Conservation (phyloP, 805 yeast genomes). For the Wickerhamia fluorescens region DNA sequence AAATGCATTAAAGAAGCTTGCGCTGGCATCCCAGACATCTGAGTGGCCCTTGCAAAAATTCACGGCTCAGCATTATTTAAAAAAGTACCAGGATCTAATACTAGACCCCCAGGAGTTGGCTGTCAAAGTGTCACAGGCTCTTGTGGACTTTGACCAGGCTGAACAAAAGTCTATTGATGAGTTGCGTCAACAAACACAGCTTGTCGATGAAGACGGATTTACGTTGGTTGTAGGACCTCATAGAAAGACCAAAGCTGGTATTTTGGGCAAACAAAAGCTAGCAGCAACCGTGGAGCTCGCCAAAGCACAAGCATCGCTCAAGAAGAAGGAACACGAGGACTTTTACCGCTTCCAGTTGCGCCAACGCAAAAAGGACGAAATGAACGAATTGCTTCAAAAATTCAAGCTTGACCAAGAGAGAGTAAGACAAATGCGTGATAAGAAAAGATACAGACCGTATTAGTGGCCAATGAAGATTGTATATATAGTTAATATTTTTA, state of each 20-base stretch:
- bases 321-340: slow-evolving; percentile 76
- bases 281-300: slow-evolving; percentile 31
- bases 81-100: slow-evolving; percentile 23
- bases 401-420: slow-evolving; percentile 89
- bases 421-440: slow-evolving; percentile 70
- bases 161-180: slow-evolving; percentile 59
- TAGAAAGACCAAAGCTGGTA: slow-evolving; percentile 71
- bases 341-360: slow-evolving; percentile 95
- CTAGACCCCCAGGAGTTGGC: slow-evolving; percentile 49
- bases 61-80: slow-evolving; percentile 36
- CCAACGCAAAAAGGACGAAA: slow-evolving; percentile 85
- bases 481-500: no score
- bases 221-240: slow-evolving; percentile 84
- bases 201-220: slow-evolving; percentile 91
- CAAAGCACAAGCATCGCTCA: slow-evolving; percentile 43
- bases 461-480: slow-evolving; percentile 14
- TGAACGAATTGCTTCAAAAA: slow-evolving; percentile 76
- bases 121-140: slow-evolving; percentile 49
- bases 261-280: slow-evolving; percentile 47
- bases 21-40: slow-evolving; percentile 15
- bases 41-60: slow-evolving; percentile 32
- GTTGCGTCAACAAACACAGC: slow-evolving; percentile 45
- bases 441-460: slow-evolving; percentile 81
- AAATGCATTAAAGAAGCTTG: slow-evolving; percentile 48
- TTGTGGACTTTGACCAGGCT: slow-evolving; percentile 60